A percentile compares a stretch with the other conserved stretches of the same genome.
These are phyloP conservation scores for Monosporozyma siamensis DNA, from an alignment of 805 yeast genomes.

Conservation along the genomic window DNA sequence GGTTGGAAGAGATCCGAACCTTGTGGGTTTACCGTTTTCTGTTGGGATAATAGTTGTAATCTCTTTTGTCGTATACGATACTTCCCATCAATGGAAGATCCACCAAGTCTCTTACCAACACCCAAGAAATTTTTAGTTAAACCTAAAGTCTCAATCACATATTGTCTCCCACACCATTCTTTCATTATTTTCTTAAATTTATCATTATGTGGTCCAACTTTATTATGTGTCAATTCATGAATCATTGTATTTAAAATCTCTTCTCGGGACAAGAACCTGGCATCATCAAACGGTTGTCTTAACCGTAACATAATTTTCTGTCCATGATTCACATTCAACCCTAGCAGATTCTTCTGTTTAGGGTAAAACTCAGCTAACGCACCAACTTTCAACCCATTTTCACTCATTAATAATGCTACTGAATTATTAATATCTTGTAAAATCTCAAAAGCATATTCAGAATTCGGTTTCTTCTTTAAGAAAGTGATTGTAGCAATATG, in stretches of 20 bases:
- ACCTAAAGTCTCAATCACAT: slow-evolving; percentile 26
- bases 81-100: neutral
- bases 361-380: slow-evolving; percentile 77
- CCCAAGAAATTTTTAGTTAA: slow-evolving; percentile 27
- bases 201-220: slow-evolving; percentile 70
- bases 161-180: slow-evolving; percentile 44
- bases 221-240: slow-evolving; percentile 81
- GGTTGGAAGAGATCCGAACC: too few relatives aligned
- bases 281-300: slow-evolving; percentile 46
- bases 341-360: slow-evolving; percentile 51
- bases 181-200: slow-evolving; percentile 60
- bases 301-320: slow-evolving; percentile 61
- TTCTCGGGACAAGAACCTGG: slow-evolving; percentile 49
- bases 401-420: slow-evolving; percentile 73
- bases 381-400: slow-evolving; percentile 55
- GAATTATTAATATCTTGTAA: slow-evolving; percentile 45
- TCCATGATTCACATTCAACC: slow-evolving; percentile 77
- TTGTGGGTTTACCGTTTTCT: too few relatives aligned
- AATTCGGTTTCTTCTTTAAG: slow-evolving; percentile 5
- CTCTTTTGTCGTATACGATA: slow-evolving; percentile 1
- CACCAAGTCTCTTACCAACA: slow-evolving; percentile 23
- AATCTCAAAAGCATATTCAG: slow-evolving; percentile 5
- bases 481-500: slow-evolving; percentile 5
- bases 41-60: neutral
- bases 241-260: slow-evolving; percentile 73